A percentile compares a stretch with the other conserved stretches of the same genome.
These are phyloP conservation scores for Silene vulgaris DNA, from an alignment of 179 eudicot genomes.

Conservation along the genomic window DNA sequence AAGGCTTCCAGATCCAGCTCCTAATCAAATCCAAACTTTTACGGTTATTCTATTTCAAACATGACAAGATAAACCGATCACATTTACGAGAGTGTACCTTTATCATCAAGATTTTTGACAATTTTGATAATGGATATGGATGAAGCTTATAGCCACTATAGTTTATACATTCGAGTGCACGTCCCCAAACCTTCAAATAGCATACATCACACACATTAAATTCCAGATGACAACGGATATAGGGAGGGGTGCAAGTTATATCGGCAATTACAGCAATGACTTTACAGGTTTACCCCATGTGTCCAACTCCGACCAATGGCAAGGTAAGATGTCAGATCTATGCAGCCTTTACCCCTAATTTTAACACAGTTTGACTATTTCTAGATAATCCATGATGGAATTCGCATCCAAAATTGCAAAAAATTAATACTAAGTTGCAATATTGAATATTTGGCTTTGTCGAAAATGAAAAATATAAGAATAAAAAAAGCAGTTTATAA, in stretches of 20 bases:
- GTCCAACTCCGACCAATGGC: neutral
- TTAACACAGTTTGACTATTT: too few relatives aligned
- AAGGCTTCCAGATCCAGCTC: slow-evolving; percentile 65
- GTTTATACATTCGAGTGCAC: slow-evolving; percentile 64
- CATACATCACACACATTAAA: slow-evolving; percentile 12
- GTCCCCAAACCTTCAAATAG: slow-evolving; percentile 56
- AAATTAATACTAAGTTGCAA: too few relatives aligned
- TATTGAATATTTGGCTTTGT: too few relatives aligned
- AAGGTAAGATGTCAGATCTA: too few relatives aligned
- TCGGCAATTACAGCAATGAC: neutral
- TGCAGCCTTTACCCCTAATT: too few relatives aligned
- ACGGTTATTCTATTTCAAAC: neutral
- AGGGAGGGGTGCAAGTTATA: neutral
- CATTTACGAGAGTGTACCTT: slow-evolving; percentile 37
- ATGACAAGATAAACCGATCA: neutral
- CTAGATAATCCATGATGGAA: too few relatives aligned
- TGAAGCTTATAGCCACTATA: slow-evolving; percentile 81
- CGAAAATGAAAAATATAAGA: too few relatives aligned
- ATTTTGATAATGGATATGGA: slow-evolving; percentile 64
- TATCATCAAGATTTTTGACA: slow-evolving; percentile 65
- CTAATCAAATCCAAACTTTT: slow-evolving; percentile 29
- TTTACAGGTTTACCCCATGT: neutral
- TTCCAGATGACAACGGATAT: neutral
- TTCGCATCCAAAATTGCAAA: too few relatives aligned
- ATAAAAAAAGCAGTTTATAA: too few relatives aligned